Base-by-base conservation (phyloP, 2,329 filamentous ascomycete genomes). In the Septoria petroselini region DNA sequence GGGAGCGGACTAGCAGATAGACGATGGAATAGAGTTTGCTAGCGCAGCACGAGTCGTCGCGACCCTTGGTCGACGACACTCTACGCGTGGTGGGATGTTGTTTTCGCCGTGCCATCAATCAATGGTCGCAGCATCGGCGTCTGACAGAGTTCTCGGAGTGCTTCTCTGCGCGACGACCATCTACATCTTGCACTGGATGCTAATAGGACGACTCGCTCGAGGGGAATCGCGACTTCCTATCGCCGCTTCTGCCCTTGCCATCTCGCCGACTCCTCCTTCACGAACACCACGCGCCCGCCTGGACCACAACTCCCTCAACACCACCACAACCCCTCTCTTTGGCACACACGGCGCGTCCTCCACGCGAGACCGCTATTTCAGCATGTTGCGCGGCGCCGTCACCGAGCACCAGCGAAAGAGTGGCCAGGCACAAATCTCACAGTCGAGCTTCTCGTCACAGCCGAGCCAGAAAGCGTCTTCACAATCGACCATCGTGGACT, bases 391-490 rank as follows among this genome's bases (percentile, higher is more conserved):
- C 42, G 61, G 67, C 39, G 73, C 72, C 17, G 60, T 73, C 17
- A 63, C 71, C 47, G 65, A 62, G 25, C 68, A 73, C 54, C 62
- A 71, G 50, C 62, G 68, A 47, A 60, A 65, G 52, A 57, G 58
- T 7, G 62, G 65, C 23, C 57, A 56, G 60, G 9, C 56, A 57
- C 49, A 66, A 57, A 49, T 62, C n/a, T 61, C 72, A 3, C 80
- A 82, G 64, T 73, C 78, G 50, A 68, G 79, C 12, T 80, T 83
- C 55, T 74, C 79, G 3, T 81, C 81, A 1, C 82, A 77, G 65
- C 82, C 75, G 58, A 67, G 75, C 48, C 73, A 78, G 47, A 70
- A 79, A 58, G 76, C 52, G 18, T 43, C 54, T 23, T n/a, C 49
- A 25, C 48, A 50, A 37, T 44, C 51, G 15, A 34, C 25, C 41